Base-by-base conservation (phyloP, 2,329 filamentous ascomycete species). In the Thermoascus crustaceus region DNA sequence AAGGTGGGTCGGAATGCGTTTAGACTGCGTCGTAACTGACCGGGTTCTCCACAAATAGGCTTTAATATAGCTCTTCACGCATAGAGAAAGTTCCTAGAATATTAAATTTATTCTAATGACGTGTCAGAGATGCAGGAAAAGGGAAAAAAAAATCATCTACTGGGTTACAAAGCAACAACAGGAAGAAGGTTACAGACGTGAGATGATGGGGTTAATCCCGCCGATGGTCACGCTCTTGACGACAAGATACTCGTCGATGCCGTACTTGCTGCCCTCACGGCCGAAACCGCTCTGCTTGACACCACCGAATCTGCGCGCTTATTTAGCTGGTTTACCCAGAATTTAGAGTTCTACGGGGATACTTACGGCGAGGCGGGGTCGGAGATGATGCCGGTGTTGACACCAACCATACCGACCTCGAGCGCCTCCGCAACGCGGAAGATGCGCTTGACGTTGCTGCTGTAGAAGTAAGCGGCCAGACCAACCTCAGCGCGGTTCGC, bases 341-440 rank as follows among this genome's bases (percentile, higher is more conserved):
- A 2, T 35, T 16, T 4, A 21, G 16, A 3, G 21, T 10, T 17
- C 13, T 7, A 9, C 11, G n/a, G 22, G 18, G 4, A 29, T 29
- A 21, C 20, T 36, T 31, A 70, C 14, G 64, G 64, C 32, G 62
- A 48, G 3, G 67, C 68, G 7, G 62, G 55, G 45, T 72, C 35
- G 25, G 29, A 32, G 11, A 37, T 26, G 2, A 26, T 4, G 7
- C 35, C 70, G 3, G 69, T 71, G 47, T 73, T 73, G 25, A 72
- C 45, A 37, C 85, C 85, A 1, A 93, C 76, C 86, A 93, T 93
- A 35, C 85, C 86, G 1, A 89, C 83, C 56, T 93, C 82, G 24
- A 93, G 65, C 10, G 72, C 71, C 62, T 84, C 80, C 0, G 78
- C 75, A 0, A 85, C 73, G 31, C 80, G 68, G 48, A 69, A 65